Evolutionary conservation across 2,329 filamentous ascomycete genomes (phyloP).

Genomic region (Penicillium italicum): DNA sequence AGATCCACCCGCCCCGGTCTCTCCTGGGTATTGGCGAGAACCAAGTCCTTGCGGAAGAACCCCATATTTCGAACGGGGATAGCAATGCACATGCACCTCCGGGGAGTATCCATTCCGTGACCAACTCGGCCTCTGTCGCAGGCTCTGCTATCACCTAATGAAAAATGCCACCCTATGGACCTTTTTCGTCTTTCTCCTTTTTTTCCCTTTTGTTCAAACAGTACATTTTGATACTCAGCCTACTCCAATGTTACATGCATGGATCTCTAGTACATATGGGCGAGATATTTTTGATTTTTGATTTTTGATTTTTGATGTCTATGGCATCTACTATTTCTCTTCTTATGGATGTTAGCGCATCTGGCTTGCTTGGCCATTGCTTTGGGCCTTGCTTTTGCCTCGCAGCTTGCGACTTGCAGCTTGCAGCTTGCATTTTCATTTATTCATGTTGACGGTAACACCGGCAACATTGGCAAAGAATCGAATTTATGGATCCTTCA

Average conservation of each 20-base stretch:
- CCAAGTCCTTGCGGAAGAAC: constrained; percentile 9
- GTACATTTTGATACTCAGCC: not conserved
- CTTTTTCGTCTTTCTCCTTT: not conserved
- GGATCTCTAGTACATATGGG: constrained; percentile 7
- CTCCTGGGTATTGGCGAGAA: constrained; percentile 18
- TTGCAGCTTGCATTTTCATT: constrained; percentile 1
- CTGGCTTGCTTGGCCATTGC: not conserved
- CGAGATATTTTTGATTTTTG: not conserved
- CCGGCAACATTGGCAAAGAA: not conserved
- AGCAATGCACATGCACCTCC: constrained; percentile 22
- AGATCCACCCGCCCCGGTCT: constrained; percentile 32
- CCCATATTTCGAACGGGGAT: constrained; percentile 21
- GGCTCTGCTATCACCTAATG: constrained; percentile 16
- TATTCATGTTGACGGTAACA: constrained; percentile 1
- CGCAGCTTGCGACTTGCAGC: not conserved
- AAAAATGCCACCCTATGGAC: not conserved
- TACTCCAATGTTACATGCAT: not conserved
- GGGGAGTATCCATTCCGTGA: constrained; percentile 31
- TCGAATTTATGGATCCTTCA: not conserved
- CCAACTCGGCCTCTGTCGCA: constrained; percentile 29
- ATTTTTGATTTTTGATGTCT: not conserved
- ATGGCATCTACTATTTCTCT: not conserved
- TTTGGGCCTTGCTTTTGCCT: not conserved
- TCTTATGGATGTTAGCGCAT: not conserved
- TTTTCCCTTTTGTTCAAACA: not conserved